Evolutionary conservation across 306 rosid genomes (phyloP), one percentile per base, ranked within the genome.

Genomic region (Vigna reflexopilosa): DNA sequence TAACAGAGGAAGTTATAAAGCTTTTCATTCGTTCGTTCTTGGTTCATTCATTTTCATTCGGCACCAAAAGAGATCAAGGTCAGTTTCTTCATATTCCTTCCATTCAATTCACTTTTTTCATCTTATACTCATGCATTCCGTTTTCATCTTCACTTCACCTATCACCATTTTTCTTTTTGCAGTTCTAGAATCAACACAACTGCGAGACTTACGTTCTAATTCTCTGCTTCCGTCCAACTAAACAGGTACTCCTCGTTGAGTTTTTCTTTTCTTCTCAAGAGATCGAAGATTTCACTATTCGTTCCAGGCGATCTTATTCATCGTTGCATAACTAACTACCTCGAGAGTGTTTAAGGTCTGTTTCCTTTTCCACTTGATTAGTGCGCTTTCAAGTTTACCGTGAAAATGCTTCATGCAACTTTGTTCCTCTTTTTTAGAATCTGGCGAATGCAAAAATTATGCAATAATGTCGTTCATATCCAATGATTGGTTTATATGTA

Each of bases 11-110:
- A 24, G 66, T 52, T 66, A 47, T 76, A 55, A 36, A 49, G 67
- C 61, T 72, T 75, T 83, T 42, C 47, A 42, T 42, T 42, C 47
- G 47, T 42, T 42, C 47, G 47, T 30, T 30, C 34, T 42, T 42
- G 13, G 13, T 42, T 42, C 47, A 40, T 42, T 42, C 47, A 42
- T 42, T 42, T 2, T 42, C 47, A 9, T 71, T 77, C 76, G 69
- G 50, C 83, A 61, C 12, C 72, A 34, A 62, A 79, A 80, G 70
- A 74, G 68, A 72, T 80, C 77, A 74, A 89, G 85, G 94, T 93
- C 79, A 68, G 94, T 93, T 77, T 68, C 85, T 42, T 42, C 47
- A 42, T 42, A 42, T 84, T 72, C 79, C 82, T 84, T 75, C 70
- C 68, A 68, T 83, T 42, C 13, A 42, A 9, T 68, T 52, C 83